A percentile compares a stretch with the other conserved stretches of the same genome.
These are phyloP conservation scores for Meyerozyma sp. DNA, from an alignment of 1,139 yeast species.

Conservation along the genomic window DNA sequence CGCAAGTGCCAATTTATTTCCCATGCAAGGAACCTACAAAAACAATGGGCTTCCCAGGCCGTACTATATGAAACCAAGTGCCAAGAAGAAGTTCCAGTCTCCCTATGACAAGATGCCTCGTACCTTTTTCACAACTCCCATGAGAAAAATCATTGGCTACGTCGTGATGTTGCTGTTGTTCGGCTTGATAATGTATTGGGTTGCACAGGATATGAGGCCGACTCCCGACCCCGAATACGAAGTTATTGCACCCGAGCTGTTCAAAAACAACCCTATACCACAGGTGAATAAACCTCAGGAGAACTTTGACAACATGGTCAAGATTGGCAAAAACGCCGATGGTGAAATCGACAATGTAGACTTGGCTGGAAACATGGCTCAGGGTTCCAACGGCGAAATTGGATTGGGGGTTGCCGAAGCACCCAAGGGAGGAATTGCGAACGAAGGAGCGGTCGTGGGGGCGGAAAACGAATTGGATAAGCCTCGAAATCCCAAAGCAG, in stretches of 20 bases:
- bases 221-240: conserved; percentile 26
- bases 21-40: conserved; percentile 44
- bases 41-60: conserved; percentile 44
- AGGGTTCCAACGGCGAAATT: conserved; percentile 38
- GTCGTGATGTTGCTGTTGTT: conserved; percentile 30
- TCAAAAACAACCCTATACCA: not conserved
- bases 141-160: conserved; percentile 37
- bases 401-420: conserved; percentile 43
- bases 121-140: conserved; percentile 29
- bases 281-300: conserved; percentile 9
- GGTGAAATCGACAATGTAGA: conserved; percentile 26
- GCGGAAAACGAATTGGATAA: conserved; percentile 1
- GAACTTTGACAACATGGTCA: conserved; percentile 21
- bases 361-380: conserved; percentile 38
- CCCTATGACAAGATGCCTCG: conserved; percentile 33
- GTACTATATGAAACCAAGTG: conserved; percentile 42
- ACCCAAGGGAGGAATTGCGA: conserved; percentile 48
- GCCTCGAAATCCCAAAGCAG: not conserved
- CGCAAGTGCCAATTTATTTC: not conserved
- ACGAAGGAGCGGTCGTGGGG: conserved; percentile 43
- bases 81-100: conserved; percentile 23
- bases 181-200: conserved; percentile 31
- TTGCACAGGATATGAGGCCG: conserved; percentile 33
- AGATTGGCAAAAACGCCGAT: conserved; percentile 20
- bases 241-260: conserved; percentile 13